These are phyloP conservation scores for Amanita thiersii DNA, from an alignment of 768 basidiomycete genomes.

Conservation along the genomic window DNA sequence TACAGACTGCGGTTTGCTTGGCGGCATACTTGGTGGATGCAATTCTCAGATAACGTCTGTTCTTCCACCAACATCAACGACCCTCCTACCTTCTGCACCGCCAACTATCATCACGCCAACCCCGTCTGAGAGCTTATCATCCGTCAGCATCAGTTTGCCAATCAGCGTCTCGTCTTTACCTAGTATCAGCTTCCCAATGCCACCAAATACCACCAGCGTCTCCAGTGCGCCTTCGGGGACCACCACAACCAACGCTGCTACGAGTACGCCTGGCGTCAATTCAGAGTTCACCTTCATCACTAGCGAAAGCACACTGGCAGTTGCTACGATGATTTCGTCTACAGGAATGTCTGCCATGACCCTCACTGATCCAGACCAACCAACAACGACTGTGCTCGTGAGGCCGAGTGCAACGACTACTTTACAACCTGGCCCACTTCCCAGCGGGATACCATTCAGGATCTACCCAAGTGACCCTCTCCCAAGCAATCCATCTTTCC, in stretches of 20 bases:
- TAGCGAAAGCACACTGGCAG: conserved; percentile 32
- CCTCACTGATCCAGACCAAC: conserved; percentile 36
- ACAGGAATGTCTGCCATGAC: conserved; percentile 15
- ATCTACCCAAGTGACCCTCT: conserved; percentile 41
- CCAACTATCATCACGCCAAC: background rate
- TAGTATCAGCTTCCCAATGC: conserved; percentile 14
- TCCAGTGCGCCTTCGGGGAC: conserved; percentile 11
- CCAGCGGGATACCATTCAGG: conserved; percentile 48
- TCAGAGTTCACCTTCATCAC: conserved; percentile 37
- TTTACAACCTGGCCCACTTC: conserved; percentile 32
- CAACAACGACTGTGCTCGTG: conserved; percentile 24
- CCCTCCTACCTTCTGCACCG: background rate
- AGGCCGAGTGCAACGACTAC: conserved; percentile 17
- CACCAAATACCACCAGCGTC: background rate
- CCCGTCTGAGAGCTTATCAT: background rate
- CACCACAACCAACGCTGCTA: conserved; percentile 10
- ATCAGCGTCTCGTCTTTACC: conserved; percentile 4
- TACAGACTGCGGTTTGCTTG: conserved; percentile 2
- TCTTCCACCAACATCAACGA: background rate
- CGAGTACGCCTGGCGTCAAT: conserved; percentile 18
- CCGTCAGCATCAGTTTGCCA: background rate
- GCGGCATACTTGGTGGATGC: background rate
- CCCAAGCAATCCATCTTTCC: conserved; percentile 20
- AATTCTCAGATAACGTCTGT: background rate
- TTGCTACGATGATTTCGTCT: conserved; percentile 25